These are phyloP conservation scores for Colletotrichum sp. DNA, from an alignment of 2,329 filamentous ascomycete genomes.

Conservation along the genomic window DNA sequence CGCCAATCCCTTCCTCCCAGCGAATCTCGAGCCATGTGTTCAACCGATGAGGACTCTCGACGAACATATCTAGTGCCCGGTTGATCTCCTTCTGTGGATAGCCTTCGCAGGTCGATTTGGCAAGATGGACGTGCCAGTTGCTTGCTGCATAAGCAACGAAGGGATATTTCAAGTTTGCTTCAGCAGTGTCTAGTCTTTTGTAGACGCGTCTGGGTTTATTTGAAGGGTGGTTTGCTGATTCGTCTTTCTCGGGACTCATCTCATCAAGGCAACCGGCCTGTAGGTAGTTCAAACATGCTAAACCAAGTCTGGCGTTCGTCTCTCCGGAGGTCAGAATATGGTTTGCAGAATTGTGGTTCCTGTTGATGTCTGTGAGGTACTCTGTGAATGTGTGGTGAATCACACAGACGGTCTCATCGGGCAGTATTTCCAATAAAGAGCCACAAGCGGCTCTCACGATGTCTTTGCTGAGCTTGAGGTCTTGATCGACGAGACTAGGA, in stretches of 20 bases:
- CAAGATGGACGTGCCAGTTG: slow-evolving; percentile 34
- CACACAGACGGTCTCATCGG: not conserved
- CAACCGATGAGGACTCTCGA: not conserved
- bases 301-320: not conserved
- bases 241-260: not conserved
- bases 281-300: slow-evolving; percentile 23
- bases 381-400: not conserved
- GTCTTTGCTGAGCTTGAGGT: not conserved
- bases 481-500: not conserved
- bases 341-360: not conserved
- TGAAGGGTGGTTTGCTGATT: not conserved
- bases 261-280: slow-evolving; percentile 20
- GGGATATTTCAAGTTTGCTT: slow-evolving; percentile 23
- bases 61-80: not conserved
- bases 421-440: not conserved
- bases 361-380: not conserved
- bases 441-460: not conserved
- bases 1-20: not conserved
- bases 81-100: slow-evolving; percentile 18
- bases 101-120: slow-evolving; percentile 23
- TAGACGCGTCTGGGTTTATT: not conserved
- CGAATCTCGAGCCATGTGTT: not conserved
- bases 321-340: not conserved
- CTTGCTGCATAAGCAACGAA: slow-evolving; percentile 33
- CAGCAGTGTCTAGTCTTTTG: not conserved